Evolutionary conservation across 768 basidiomycete species (phyloP).

Genomic region (Stropharia rugosoannulata): DNA sequence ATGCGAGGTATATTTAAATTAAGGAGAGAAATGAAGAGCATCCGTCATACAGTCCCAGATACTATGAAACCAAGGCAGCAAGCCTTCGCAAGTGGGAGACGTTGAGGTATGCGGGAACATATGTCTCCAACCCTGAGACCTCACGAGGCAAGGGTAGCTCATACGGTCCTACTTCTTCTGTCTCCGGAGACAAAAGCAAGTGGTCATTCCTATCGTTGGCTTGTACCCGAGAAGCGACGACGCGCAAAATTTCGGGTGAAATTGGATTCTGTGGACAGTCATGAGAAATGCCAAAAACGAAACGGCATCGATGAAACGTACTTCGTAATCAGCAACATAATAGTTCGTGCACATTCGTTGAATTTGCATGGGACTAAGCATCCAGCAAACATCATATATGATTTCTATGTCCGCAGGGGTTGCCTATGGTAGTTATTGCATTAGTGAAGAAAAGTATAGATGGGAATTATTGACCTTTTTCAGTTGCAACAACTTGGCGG

Average conservation of each 20-base stretch:
- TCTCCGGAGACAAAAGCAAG: constrained; percentile 91
- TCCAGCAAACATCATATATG: constrained; percentile 99
- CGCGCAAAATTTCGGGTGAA: constrained; percentile 93
- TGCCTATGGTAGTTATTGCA: constrained; percentile 49
- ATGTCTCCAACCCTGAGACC: constrained; percentile 94
- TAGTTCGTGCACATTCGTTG: constrained; percentile 99
- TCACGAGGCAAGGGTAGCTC: constrained; percentile 93
- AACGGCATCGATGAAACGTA: constrained; percentile 27
- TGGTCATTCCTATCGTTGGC: constrained; percentile 98
- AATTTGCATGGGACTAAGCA: constrained; percentile 98
- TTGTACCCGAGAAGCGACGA: constrained; percentile 93
- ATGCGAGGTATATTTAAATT: constrained; percentile 39
- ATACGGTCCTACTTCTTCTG: constrained; percentile 95
- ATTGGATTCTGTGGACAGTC: constrained; percentile 76
- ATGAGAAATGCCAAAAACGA: background rate
- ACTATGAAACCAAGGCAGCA: constrained; percentile 67
- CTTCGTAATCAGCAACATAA: constrained; percentile 99
- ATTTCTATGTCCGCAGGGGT: constrained; percentile 96
- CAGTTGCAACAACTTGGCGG: constrained; percentile 94
- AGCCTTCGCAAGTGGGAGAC: constrained; percentile 86
- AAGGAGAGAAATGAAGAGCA: constrained; percentile 19
- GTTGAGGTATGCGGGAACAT: constrained; percentile 89
- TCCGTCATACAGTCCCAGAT: constrained; percentile 10
- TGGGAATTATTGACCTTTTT: constrained; percentile 70
- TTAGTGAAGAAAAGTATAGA: background rate